phyloP scores from a whole-genome alignment of 1,284 basidiomycete genomes.

The Anthracocystis panici-leucophaei region DNA sequence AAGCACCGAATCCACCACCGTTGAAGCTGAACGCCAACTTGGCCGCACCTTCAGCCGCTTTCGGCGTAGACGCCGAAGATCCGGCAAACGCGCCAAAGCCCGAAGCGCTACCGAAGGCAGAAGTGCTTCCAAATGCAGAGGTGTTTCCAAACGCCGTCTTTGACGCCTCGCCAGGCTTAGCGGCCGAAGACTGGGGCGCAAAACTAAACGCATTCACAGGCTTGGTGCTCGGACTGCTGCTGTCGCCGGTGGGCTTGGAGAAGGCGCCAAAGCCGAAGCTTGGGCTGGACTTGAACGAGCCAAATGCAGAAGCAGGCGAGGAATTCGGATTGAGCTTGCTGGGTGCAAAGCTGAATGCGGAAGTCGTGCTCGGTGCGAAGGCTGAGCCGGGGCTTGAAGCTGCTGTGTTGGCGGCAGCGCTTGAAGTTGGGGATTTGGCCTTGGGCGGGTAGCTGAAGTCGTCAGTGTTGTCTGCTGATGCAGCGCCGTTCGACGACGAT shows the following conservation, averaged over 20 bases:
- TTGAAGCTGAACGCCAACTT: conserved; percentile 29
- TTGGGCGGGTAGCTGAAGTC: conserved; percentile 32
- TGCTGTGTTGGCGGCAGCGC: background rate
- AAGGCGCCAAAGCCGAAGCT: conserved; percentile 43
- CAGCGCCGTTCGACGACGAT: background rate
- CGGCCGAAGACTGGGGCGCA: conserved; percentile 13
- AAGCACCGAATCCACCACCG: conserved; percentile 24
- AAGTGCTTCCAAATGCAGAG: conserved; percentile 11
- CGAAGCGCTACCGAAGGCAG: conserved; percentile 6
- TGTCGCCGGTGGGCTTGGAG: conserved; percentile 15
- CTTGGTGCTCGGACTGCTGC: conserved; percentile 7
- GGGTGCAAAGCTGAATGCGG: conserved; percentile 36
- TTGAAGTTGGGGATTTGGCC: background rate
- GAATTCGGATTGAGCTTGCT: conserved; percentile 30
- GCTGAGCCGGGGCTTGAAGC: background rate
- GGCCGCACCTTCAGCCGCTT: background rate
- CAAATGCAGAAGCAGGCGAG: conserved; percentile 32
- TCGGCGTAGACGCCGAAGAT: conserved; percentile 5
- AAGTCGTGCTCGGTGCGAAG: conserved; percentile 8
- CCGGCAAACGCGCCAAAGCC: conserved; percentile 4
- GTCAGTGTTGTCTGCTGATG: conserved; percentile 5
- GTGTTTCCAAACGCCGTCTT: conserved; percentile 16
- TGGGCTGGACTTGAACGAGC: conserved; percentile 25
- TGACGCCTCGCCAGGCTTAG: conserved; percentile 1
- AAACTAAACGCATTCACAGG: conserved; percentile 33